These are phyloP conservation scores for Botrytis pseudocinerea DNA, from an alignment of 2,329 filamentous ascomycete species.

Conservation along the genomic window DNA sequence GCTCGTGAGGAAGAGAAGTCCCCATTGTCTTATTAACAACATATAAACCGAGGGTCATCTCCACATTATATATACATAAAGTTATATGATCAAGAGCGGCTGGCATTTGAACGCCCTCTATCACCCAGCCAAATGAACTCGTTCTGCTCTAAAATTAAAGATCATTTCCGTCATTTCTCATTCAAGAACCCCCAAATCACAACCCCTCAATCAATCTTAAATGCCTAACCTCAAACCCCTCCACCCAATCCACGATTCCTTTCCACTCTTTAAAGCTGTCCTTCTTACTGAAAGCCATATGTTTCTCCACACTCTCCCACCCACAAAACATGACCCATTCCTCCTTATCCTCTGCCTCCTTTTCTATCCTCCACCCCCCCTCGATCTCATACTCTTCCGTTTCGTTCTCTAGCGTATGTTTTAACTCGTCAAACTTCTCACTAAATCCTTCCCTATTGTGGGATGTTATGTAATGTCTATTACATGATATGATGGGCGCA, in stretches of 20 bases:
- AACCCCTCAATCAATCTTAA: constrained; percentile 22
- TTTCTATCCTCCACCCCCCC: constrained; percentile 31
- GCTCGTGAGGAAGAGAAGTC: background rate
- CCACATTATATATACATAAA: background rate
- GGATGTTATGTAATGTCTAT: constrained; percentile 24
- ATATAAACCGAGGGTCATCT: background rate
- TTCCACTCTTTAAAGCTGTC: constrained; percentile 26
- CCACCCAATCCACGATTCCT: constrained; percentile 26
- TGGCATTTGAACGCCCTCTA: background rate
- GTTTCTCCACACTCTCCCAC: constrained; percentile 28
- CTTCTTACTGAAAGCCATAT: constrained; percentile 26
- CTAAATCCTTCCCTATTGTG: constrained; percentile 25
- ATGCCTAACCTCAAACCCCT: constrained; percentile 29
- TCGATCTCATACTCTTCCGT: constrained; percentile 26
- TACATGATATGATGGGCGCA: constrained; percentile 27
- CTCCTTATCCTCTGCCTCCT: constrained; percentile 28
- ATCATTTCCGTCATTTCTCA: background rate
- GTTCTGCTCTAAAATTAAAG: background rate
- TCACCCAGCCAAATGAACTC: background rate
- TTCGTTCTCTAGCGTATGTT: constrained; percentile 21
- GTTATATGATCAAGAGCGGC: background rate
- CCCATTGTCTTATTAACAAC: background rate
- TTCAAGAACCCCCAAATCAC: background rate
- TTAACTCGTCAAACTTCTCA: constrained; percentile 23
- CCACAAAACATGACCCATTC: constrained; percentile 31